Evolutionary conservation across 2,329 filamentous ascomycete genomes (phyloP), one percentile per base, ranked within the genome.

Genomic region (Pestalotiopsis sp.): DNA sequence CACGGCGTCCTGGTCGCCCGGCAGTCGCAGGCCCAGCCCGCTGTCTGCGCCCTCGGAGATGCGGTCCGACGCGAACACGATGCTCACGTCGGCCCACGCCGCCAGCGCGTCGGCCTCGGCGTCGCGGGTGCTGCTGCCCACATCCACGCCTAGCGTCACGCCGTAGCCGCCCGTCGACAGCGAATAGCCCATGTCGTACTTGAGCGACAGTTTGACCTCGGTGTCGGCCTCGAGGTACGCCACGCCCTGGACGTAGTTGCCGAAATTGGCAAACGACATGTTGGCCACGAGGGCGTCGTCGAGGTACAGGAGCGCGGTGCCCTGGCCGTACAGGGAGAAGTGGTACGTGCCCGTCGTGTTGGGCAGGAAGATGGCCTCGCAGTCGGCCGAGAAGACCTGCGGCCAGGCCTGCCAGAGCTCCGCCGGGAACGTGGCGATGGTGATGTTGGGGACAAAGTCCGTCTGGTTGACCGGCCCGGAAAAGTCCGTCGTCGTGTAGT

Each of bases 191-290:
- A 63, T 63, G 36, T 63, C 70, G 64, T 72, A 73, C n/a, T 69
- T 58, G 11, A 73, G 65, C 4, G 36, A 23, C 25, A 73, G 68
- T 27, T 63, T 27, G 6, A 72, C 69, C 27, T 71, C 41, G 3
- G 65, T 20, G 27, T 59, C 66, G 41, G 69, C 70, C 20, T 64
- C 68, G 20, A 73, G 66, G 17, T 68, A 60, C 4, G 49, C 64
- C 14, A 68, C 66, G 1, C 70, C 71, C 68, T 73, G 70, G 25
- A 73, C 69, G 27, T 69, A 71, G 59, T 69, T 72, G 14, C 68
- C 70, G 20, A 73, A 72, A 52, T 73, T 73, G 36, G 68, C 68
- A 60, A 62, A 67, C 17, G 68, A 68, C 70, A 73, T 72, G 60
- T 69, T 72, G 9, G 70, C 70, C 17, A 71, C 65, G 39, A 70